phyloP scores from a whole-genome alignment of 345 rosid species.

The Citrus unshiu region DNA sequence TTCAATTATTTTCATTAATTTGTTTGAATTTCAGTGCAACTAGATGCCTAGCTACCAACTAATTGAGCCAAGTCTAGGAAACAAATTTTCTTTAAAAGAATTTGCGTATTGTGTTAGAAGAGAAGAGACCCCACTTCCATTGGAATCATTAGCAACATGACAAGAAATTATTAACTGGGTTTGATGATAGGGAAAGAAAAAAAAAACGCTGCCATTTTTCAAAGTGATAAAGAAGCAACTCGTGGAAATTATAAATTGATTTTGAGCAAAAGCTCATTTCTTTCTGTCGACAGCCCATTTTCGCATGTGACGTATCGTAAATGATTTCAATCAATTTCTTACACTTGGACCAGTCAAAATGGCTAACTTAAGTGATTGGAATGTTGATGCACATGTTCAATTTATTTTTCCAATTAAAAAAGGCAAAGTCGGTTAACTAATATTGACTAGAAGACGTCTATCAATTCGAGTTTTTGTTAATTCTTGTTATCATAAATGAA shows the following conservation, averaged over 20 bases:
- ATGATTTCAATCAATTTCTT: not conserved
- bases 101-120: not conserved
- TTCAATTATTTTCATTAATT: not conserved
- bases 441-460: slow-evolving; percentile 23
- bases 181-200: not conserved
- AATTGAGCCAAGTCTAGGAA: slow-evolving; percentile 21
- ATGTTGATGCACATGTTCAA: slow-evolving; percentile 14
- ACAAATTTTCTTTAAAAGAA: slow-evolving; percentile 2
- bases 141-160: not conserved
- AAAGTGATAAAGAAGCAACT: not conserved
- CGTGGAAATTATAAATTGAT: not conserved
- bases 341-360: not conserved
- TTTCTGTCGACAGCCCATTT: slow-evolving; percentile 1
- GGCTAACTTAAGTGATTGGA: not conserved
- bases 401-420: slow-evolving; percentile 1
- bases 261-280: not conserved
- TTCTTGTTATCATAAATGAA: slow-evolving; percentile 6
- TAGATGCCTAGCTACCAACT: not conserved
- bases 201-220: not conserved
- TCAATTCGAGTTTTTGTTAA: slow-evolving; percentile 12
- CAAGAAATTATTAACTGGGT: not conserved
- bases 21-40: slow-evolving; percentile 1
- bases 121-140: slow-evolving; percentile 15
- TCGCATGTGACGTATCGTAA: not conserved
- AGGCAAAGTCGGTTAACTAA: slow-evolving; percentile 28